Evolutionary conservation across 345 rosid genomes (phyloP).

Genomic region (Cardamine chenopodiifolia): DNA sequence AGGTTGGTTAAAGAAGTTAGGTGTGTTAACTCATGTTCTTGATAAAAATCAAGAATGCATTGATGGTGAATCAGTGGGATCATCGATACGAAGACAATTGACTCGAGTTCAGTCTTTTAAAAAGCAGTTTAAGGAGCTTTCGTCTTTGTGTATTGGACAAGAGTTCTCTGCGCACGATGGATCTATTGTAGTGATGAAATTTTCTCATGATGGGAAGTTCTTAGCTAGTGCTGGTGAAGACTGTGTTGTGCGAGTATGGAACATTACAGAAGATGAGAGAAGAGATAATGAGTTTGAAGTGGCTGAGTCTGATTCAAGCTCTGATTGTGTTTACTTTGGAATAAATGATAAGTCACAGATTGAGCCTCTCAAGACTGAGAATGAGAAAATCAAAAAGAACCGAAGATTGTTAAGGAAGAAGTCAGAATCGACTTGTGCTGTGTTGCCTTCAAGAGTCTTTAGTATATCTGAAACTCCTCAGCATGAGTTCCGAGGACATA

Average conservation of each 20-base stretch:
- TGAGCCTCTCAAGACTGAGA: constrained; percentile 51
- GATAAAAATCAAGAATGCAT: constrained; percentile 39
- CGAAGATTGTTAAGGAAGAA: constrained; percentile 50
- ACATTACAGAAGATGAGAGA: constrained; percentile 61
- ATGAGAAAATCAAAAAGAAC: constrained; percentile 44
- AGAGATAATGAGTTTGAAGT: constrained; percentile 48
- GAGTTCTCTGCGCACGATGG: constrained; percentile 75
- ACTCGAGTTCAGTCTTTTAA: constrained; percentile 54
- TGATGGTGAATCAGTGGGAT: constrained; percentile 44
- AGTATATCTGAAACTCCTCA: constrained; percentile 62
- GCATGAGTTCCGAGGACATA: constrained; percentile 72
- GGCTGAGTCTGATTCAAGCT: constrained; percentile 52
- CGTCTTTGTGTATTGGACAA: constrained; percentile 69
- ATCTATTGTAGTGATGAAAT: constrained; percentile 72
- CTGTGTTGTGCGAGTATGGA: constrained; percentile 73
- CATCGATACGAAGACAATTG: constrained; percentile 39
- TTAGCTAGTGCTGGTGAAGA: constrained; percentile 83
- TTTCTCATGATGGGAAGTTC: constrained; percentile 69
- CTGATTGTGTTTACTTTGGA: constrained; percentile 50
- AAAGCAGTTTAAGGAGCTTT: constrained; percentile 65
- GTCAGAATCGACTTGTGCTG: constrained; percentile 61
- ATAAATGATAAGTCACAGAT: constrained; percentile 55
- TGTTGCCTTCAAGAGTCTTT: constrained; percentile 69
- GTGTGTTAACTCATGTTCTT: constrained; percentile 41
- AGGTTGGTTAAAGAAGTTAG: constrained; percentile 62